Evolutionary conservation across 805 yeast genomes (phyloP).

Genomic region (Priceomyces melissophilus): DNA sequence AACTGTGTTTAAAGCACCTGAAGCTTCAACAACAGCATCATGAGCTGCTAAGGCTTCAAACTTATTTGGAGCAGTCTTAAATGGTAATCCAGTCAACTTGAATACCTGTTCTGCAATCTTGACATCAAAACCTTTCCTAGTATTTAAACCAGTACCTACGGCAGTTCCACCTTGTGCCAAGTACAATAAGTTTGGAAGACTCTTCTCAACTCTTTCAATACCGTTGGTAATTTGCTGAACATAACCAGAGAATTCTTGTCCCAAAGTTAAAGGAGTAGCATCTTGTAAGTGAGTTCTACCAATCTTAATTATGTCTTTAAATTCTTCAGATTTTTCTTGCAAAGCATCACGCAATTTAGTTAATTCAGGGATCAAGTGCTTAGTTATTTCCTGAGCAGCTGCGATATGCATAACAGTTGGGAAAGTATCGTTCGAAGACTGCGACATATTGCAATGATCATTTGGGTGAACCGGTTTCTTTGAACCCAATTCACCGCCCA

Average conservation of each 20-base stretch:
- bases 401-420: constrained; percentile 99
- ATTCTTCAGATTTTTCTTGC: constrained; percentile 75
- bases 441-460: constrained; percentile 98
- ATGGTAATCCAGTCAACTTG: constrained; percentile 80
- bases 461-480: constrained; percentile 96
- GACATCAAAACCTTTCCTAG: constrained; percentile 83
- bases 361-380: constrained; percentile 76
- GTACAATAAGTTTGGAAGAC: constrained; percentile 70
- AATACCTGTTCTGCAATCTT: constrained; percentile 85
- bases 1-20: constrained; percentile 94
- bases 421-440: constrained; percentile 98
- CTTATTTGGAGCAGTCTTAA: constrained; percentile 96
- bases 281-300: constrained; percentile 99
- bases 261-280: constrained; percentile 96
- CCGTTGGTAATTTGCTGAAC: constrained; percentile 92
- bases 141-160: constrained; percentile 97
- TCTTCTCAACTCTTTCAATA: constrained; percentile 75
- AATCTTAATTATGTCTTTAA: constrained; percentile 86
- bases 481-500: constrained; percentile 90
- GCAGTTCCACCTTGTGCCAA: constrained; percentile 99
- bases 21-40: constrained; percentile 96
- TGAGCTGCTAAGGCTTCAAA: constrained; percentile 99
- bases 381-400: constrained; percentile 83
- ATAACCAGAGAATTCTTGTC: constrained; percentile 97
- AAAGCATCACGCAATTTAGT: constrained; percentile 75